Conservation (phyloP, 148 eudicot species). For the Nyssa sinensis region DNA sequence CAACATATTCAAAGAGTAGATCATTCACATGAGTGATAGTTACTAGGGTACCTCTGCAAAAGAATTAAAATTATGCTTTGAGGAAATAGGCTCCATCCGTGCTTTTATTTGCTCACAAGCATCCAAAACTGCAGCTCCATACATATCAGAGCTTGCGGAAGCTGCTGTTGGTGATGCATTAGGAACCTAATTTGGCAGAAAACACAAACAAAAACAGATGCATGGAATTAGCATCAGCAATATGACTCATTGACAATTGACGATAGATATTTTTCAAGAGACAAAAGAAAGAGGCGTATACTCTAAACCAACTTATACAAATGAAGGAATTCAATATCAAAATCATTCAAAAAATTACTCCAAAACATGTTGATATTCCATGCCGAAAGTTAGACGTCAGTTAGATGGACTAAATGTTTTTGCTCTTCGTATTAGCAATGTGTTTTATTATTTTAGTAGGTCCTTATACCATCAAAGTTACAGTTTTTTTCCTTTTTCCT, state of each 20-base stretch:
- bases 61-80: conserved; percentile 49
- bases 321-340: background rate
- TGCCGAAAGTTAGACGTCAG: background rate
- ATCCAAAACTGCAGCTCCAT: conserved; percentile 97
- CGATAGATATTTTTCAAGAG: background rate
- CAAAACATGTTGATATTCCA: background rate
- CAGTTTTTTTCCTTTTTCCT: background rate
- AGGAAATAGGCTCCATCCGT: conserved; percentile 82
- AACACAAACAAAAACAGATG: conserved; percentile 8
- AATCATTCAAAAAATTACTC: background rate
- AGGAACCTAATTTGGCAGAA: conserved; percentile 62
- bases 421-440: background rate
- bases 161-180: conserved; percentile 98
- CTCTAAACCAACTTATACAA: conserved; percentile 3
- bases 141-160: conserved; percentile 96
- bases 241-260: background rate
- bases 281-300: background rate
- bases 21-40: background rate
- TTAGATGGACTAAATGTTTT: background rate
- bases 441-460: background rate
- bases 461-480: background rate
- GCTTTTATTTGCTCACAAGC: conserved; percentile 93
- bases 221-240: background rate
- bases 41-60: conserved; percentile 63
- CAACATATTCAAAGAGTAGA: background rate